Evolutionary conservation across 2,329 filamentous ascomycete genomes (phyloP).

Genomic region (Ophiostoma montium): DNA sequence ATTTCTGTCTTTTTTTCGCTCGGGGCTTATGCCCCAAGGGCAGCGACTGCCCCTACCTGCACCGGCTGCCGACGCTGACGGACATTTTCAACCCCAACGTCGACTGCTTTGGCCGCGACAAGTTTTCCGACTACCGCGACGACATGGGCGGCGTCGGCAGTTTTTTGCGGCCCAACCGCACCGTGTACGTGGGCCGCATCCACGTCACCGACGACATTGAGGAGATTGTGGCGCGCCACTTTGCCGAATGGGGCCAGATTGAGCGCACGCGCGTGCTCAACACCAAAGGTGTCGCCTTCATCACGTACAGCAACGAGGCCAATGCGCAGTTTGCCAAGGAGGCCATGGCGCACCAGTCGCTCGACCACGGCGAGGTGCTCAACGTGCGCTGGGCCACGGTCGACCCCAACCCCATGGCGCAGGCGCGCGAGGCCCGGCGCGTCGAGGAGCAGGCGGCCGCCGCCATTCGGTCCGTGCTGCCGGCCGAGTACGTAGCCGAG

Average conservation of each 20-base stretch:
- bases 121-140: constrained; percentile 83
- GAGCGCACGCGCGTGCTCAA: constrained; percentile 83
- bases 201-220: constrained; percentile 96
- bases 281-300: constrained; percentile 78
- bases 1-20: constrained; percentile 81
- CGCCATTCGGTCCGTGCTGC: constrained; percentile 75
- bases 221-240: constrained; percentile 86
- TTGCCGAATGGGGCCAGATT: constrained; percentile 90
- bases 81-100: constrained; percentile 89
- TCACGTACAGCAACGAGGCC: constrained; percentile 84
- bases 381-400: constrained; percentile 97
- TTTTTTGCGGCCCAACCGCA: constrained; percentile 88
- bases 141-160: constrained; percentile 96
- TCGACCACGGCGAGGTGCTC: constrained; percentile 83
- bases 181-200: constrained; percentile 84
- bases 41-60: constrained; percentile 85
- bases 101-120: constrained; percentile 90
- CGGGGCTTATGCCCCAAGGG: constrained; percentile 64
- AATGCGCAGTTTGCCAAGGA: constrained; percentile 87
- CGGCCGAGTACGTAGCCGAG: constrained; percentile 82
- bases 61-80: constrained; percentile 71
- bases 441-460: constrained; percentile 96
- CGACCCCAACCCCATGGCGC: constrained; percentile 88
- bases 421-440: constrained; percentile 74
- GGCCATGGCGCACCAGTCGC: constrained; percentile 85